Conservation (phyloP, 2,329 filamentous ascomycete species). For the Trichoderma polysporum region DNA sequence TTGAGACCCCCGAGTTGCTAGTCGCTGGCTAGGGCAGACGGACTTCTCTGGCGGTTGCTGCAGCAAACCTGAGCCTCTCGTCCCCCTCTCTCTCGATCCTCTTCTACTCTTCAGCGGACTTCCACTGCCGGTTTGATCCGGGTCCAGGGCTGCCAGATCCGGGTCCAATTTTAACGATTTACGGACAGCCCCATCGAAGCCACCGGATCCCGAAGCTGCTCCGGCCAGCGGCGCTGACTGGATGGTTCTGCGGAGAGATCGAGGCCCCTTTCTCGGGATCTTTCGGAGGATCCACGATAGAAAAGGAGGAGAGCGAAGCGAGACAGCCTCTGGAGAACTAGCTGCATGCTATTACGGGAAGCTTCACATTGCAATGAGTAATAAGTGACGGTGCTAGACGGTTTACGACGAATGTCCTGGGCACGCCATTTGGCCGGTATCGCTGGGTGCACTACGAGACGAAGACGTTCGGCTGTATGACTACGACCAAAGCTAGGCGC, state of each 20-base stretch:
- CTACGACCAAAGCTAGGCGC: background rate
- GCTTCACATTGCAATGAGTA: background rate
- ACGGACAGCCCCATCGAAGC: slow-evolving; percentile 2
- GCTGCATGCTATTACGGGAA: background rate
- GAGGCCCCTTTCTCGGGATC: slow-evolving; percentile 7
- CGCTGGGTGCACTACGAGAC: background rate
- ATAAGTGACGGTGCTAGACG: background rate
- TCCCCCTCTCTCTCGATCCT: background rate
- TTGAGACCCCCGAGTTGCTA: background rate
- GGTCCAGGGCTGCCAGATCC: background rate
- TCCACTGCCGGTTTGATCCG: slow-evolving; percentile 8
- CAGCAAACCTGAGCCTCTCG: background rate
- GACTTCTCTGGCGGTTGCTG: background rate
- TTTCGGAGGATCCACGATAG: background rate
- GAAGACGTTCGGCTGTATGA: background rate
- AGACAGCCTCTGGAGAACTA: background rate
- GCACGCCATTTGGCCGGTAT: slow-evolving; percentile 4
- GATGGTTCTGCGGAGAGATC: slow-evolving; percentile 2
- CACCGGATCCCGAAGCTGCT: slow-evolving; percentile 18
- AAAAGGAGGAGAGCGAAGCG: background rate
- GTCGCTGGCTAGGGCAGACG: background rate
- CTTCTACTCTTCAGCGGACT: background rate
- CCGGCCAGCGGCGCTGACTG: slow-evolving; percentile 11
- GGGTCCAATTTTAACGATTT: background rate
- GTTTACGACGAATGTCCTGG: background rate